phyloP scores from a whole-genome alignment of 164 flowering plant genomes.

The Macadamia tetraphylla region DNA sequence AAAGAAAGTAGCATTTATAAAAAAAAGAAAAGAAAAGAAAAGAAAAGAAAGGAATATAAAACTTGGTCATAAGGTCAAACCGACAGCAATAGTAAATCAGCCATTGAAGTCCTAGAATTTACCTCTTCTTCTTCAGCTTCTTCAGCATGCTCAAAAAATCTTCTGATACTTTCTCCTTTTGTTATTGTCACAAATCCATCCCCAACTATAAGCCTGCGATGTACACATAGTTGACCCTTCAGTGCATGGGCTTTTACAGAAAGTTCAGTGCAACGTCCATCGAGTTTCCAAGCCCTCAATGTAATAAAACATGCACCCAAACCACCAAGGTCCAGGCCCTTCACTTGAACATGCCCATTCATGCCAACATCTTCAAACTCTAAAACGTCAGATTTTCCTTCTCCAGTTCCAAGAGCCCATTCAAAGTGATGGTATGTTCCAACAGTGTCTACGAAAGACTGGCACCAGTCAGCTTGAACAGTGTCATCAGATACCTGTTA shows the following conservation, averaged over 20 bases:
- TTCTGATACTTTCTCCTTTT: conserved; percentile 60
- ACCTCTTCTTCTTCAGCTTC: conserved; percentile 98
- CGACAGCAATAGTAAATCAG: background rate
- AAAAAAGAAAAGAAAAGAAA: too few relatives aligned
- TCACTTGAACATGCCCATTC: conserved; percentile 64
- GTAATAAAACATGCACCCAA: conserved; percentile 69
- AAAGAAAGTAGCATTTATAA: background rate
- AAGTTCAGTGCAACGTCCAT: conserved; percentile 65
- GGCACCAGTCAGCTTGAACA: conserved; percentile 87
- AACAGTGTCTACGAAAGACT: conserved; percentile 61
- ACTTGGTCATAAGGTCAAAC: background rate
- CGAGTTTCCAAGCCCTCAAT: conserved; percentile 62
- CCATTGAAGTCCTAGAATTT: background rate
- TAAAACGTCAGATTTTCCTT: conserved; percentile 88
- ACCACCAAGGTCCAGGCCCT: conserved; percentile 76
- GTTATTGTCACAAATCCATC: conserved; percentile 74
- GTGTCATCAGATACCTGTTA: conserved; percentile 69
- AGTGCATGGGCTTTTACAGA: conserved; percentile 78
- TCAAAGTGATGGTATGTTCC: conserved; percentile 90
- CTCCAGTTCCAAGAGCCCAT: conserved; percentile 96
- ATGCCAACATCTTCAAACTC: conserved; percentile 92
- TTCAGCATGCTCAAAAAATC: conserved; percentile 87
- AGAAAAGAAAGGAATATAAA: background rate
- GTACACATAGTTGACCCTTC: conserved; percentile 70
- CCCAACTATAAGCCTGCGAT: conserved; percentile 83